Percentiles rank a stretch among this genome's conserved stretches.
phyloP scores from a whole-genome alignment of 306 rosid genomes.

The Acacia confusa region DNA sequence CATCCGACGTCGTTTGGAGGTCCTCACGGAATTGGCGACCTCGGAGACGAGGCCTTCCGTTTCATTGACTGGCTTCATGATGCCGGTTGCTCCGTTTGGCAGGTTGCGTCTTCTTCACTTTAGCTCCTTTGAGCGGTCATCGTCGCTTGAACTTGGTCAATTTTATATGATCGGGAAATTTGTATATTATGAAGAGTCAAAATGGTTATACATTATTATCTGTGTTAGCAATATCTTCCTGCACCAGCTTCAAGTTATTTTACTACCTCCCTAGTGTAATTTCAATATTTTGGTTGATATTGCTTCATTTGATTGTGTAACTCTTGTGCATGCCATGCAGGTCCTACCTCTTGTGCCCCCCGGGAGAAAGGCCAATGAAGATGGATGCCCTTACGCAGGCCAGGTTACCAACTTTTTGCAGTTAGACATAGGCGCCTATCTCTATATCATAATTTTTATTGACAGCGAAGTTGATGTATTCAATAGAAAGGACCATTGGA shows the following conservation, averaged over 20 bases:
- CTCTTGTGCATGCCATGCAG: constrained; percentile 33
- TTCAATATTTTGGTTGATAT: not conserved
- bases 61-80: constrained; percentile 83
- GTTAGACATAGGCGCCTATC: not conserved
- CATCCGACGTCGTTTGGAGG: constrained; percentile 94
- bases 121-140: not conserved
- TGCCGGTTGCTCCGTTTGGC: constrained; percentile 87
- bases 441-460: not conserved
- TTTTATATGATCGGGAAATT: not conserved
- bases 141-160: not conserved
- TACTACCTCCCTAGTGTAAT: not conserved
- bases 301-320: constrained; percentile 2
- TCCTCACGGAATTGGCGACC: constrained; percentile 85
- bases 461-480: not conserved
- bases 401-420: constrained; percentile 11
- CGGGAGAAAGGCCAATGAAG: constrained; percentile 82
- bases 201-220: not conserved
- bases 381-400: constrained; percentile 53
- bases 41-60: constrained; percentile 76
- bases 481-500: not conserved
- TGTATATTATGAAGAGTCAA: not conserved
- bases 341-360: constrained; percentile 98
- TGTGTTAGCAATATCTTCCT: not conserved
- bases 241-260: not conserved
- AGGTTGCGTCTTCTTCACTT: constrained; percentile 42